Percentiles rank a stretch among this genome's conserved stretches.
phyloP scores from a whole-genome alignment of 1,139 yeast species.

The Yamadazyma dendronema region DNA sequence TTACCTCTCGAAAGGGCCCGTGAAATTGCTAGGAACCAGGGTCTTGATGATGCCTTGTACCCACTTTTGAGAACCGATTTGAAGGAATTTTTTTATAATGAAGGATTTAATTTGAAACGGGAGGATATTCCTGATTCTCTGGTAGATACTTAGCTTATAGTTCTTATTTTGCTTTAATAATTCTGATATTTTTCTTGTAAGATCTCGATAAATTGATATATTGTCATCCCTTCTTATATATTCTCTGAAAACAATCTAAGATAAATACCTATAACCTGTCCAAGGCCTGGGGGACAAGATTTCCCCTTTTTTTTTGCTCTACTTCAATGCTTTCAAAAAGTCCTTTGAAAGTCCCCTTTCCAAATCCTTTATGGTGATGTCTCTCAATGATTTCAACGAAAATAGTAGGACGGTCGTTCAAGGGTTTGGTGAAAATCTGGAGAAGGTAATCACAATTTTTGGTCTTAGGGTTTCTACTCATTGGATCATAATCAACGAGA shows the following conservation, averaged over 20 bases:
- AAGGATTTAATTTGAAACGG: conserved; percentile 26
- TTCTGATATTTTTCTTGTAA: not conserved
- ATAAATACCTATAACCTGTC: too few relatives aligned
- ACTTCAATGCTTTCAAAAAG: conserved; percentile 74
- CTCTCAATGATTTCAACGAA: conserved; percentile 81
- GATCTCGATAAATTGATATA: not conserved
- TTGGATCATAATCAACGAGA: conserved; percentile 70
- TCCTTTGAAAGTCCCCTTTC: conserved; percentile 83
- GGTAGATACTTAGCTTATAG: not conserved
- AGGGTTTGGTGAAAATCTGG: conserved; percentile 76
- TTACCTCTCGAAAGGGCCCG: conserved; percentile 53
- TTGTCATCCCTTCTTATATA: not conserved
- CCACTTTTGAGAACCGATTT: conserved; percentile 50
- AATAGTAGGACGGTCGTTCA: conserved; percentile 75
- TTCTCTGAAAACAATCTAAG: not conserved
- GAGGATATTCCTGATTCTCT: conserved; percentile 10
- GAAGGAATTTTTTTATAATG: conserved; percentile 27
- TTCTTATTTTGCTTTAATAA: not conserved
- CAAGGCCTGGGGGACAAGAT: conserved; percentile 24
- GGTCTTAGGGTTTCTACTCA: conserved; percentile 26
- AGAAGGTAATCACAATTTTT: conserved; percentile 59
- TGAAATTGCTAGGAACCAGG: conserved; percentile 52
- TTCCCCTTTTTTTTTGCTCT: conserved; percentile 56
- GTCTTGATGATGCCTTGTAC: conserved; percentile 35
- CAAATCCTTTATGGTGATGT: conserved; percentile 78